These are phyloP conservation scores for Arachis hypogaea DNA, from an alignment of 306 rosid species.

Conservation along the genomic window DNA sequence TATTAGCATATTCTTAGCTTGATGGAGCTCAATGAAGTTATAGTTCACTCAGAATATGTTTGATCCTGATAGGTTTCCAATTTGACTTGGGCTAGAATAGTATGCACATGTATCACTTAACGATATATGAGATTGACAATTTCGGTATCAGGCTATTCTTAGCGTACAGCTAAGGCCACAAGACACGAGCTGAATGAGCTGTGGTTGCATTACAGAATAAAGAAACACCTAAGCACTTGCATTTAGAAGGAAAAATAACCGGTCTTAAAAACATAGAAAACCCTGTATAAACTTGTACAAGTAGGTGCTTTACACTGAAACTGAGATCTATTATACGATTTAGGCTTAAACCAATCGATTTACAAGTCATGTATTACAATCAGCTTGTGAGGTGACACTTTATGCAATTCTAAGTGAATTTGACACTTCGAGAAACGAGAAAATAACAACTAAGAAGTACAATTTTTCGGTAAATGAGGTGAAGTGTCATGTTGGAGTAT, in stretches of 20 bases:
- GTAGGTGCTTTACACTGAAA: background rate
- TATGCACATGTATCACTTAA: slow-evolving; percentile 18
- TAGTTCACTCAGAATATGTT: background rate
- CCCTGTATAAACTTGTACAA: background rate
- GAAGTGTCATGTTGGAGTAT: background rate
- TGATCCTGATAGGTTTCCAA: background rate
- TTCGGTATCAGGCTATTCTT: background rate
- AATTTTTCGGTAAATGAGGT: background rate
- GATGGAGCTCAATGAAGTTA: background rate
- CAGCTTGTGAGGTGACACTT: background rate
- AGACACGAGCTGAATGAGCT: background rate
- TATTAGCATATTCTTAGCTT: slow-evolving; percentile 8
- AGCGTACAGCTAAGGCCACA: background rate
- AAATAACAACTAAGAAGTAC: background rate
- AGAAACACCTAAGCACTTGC: background rate
- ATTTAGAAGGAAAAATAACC: background rate
- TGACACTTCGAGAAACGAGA: background rate
- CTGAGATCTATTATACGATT: background rate
- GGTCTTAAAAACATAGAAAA: background rate
- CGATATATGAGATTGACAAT: slow-evolving; percentile 1
- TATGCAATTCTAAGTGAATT: background rate
- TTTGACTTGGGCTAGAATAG: background rate
- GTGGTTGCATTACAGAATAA: background rate
- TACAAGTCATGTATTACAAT: background rate
- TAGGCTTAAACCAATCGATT: background rate